These are phyloP conservation scores for Tetracladium marchalianum DNA, from an alignment of 495 filamentous ascomycete genomes.

Conservation along the genomic window DNA sequence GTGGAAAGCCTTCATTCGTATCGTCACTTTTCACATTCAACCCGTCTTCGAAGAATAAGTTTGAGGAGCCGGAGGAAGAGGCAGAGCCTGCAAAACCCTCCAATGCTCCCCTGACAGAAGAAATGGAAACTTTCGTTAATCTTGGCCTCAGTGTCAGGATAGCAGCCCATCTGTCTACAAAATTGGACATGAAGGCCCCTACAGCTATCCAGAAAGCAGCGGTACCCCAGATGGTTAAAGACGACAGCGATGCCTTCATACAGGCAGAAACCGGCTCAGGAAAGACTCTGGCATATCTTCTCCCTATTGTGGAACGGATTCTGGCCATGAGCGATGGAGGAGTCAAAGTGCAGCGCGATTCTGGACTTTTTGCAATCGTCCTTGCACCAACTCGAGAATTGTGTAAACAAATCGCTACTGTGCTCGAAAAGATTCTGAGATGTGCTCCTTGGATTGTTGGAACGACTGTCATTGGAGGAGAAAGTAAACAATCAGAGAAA, in stretches of 20 bases:
- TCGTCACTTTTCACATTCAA: conserved; percentile 91
- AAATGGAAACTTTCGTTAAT: conserved; percentile 70
- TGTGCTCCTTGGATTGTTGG: conserved; percentile 84
- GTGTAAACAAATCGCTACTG: conserved; percentile 82
- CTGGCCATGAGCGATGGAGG: conserved; percentile 57
- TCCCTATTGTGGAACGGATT: conserved; percentile 85
- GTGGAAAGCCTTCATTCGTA: conserved; percentile 47
- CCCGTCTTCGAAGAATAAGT: conserved; percentile 50
- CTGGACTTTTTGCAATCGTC: conserved; percentile 85
- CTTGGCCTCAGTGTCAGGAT: conserved; percentile 70
- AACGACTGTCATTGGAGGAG: conserved; percentile 87
- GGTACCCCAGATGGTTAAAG: conserved; percentile 65
- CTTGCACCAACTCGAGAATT: conserved; percentile 87
- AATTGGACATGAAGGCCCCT: conserved; percentile 79
- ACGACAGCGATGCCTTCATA: conserved; percentile 86
- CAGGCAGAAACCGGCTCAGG: conserved; percentile 96
- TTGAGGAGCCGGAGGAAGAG: conserved; percentile 24
- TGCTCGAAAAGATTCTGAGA: conserved; percentile 70
- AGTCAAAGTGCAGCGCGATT: conserved; percentile 57
- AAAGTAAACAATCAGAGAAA: conserved; percentile 97
- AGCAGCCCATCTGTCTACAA: conserved; percentile 73
- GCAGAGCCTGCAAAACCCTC: conserved; percentile 60
- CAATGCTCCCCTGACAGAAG: conserved; percentile 85
- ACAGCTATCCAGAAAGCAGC: conserved; percentile 91
- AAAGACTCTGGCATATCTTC: conserved; percentile 87